Conservation (phyloP, 495 filamentous ascomycete genomes). For the Neurospora cerealis region DNA sequence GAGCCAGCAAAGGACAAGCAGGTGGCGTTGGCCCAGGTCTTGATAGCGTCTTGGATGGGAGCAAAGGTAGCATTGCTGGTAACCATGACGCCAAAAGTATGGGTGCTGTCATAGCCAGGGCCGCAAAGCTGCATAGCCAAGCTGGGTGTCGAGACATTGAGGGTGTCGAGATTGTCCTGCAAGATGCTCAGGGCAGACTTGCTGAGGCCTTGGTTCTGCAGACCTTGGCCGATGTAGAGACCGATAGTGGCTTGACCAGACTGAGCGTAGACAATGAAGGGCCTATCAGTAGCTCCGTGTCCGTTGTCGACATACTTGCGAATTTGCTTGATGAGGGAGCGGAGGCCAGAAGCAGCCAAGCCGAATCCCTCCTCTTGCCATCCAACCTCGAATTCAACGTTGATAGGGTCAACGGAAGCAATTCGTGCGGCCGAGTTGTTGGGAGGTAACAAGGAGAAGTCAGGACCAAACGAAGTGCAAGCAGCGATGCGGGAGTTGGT, state of each 20-base stretch:
- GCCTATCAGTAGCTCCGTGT: not conserved
- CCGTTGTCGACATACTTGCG: constrained; percentile 4
- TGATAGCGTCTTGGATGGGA: constrained; percentile 22
- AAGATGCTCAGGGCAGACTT: constrained; percentile 14
- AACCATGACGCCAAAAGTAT: constrained; percentile 26
- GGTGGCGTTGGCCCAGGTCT: constrained; percentile 23
- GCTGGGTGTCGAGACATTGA: constrained; percentile 6
- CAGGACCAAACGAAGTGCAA: constrained; percentile 21
- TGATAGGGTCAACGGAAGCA: not conserved
- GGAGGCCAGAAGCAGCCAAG: not conserved
- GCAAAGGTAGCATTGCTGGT: constrained; percentile 23
- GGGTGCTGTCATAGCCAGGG: constrained; percentile 12
- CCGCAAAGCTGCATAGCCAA: constrained; percentile 31
- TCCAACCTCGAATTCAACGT: constrained; percentile 2
- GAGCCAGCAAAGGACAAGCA: constrained; percentile 19
- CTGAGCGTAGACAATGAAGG: constrained; percentile 7
- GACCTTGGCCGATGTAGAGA: constrained; percentile 14
- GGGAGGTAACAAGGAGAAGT: not conserved
- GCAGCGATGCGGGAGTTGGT: constrained; percentile 21
- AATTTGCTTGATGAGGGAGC: constrained; percentile 1
- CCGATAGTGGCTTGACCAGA: constrained; percentile 4
- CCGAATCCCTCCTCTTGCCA: constrained; percentile 1
- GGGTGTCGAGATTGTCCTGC: constrained; percentile 8
- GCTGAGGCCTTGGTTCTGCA: constrained; percentile 17
- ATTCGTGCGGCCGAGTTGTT: not conserved